Percentiles rank a stretch among this genome's conserved stretches.
These are phyloP conservation scores for Mallotus nudiflorus DNA, from an alignment of 345 rosid genomes.

Conservation along the genomic window DNA sequence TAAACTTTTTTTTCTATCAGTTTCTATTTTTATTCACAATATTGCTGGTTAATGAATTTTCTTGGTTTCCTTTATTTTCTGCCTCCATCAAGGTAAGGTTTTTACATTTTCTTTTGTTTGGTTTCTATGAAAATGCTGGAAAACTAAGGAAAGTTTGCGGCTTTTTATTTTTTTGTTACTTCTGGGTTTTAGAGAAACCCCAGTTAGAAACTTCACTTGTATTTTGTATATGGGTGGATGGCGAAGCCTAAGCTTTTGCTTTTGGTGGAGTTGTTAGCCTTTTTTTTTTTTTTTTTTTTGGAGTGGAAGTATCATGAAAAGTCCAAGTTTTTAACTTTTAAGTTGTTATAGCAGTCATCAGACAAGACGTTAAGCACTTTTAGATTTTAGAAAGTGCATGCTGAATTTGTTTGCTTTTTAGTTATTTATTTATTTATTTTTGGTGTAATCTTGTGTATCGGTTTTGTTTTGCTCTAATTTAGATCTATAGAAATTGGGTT, in stretches of 20 bases:
- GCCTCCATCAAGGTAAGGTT: neutral
- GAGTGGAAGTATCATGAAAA: too few species aligned
- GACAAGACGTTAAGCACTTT: too few species aligned
- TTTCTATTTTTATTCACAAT: neutral
- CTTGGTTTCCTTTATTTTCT: neutral
- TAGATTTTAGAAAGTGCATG: too few species aligned
- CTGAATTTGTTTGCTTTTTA: too few species aligned
- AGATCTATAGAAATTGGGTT: too few species aligned
- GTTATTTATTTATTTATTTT: too few species aligned
- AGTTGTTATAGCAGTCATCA: too few species aligned
- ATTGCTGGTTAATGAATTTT: neutral
- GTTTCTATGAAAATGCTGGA: neutral
- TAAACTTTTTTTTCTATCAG: neutral
- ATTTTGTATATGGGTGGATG: neutral
- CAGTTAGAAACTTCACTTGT: neutral
- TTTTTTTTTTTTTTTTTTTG: neutral
- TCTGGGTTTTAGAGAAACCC: neutral
- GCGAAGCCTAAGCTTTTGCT: neutral
- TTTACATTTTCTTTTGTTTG: neutral
- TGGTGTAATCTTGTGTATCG: too few species aligned
- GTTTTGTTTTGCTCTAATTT: too few species aligned
- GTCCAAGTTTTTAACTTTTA: too few species aligned
- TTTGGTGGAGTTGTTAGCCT: neutral
- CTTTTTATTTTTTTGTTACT: neutral
- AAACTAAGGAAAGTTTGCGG: neutral